Base-by-base conservation (phyloP, 2,329 filamentous ascomycete species). In the Aspergillus sp. region DNA sequence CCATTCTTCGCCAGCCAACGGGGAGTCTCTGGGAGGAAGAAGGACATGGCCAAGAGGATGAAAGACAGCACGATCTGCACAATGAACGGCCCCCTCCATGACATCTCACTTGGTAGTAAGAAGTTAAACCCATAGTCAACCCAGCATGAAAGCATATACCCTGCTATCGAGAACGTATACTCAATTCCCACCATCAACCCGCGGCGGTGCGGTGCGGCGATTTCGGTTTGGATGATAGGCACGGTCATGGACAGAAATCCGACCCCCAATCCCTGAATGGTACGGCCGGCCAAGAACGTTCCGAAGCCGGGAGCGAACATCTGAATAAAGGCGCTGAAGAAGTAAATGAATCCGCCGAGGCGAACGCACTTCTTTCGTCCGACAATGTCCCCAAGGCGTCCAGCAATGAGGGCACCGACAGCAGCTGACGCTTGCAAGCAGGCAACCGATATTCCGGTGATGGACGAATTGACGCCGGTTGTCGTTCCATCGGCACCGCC, bases 1-100 rank as follows among this genome's bases (percentile, higher is more conserved):
- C 74, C 75, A 54, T 76, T 77, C 49, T 70, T 71, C 11, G 75
- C 75, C 5, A 79, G 65, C 75, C 76, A 78, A 41, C 73, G 68
- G 17, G 75, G 74, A 0, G 74, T 76, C 48, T 76, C 2, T 11
- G 75, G 75, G 1, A 75, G 64, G 61, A 73, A 71, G 57, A 74
- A 73, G 0, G 72, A 73, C 71, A 74, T 73, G 48, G 52, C 57
- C 6, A 73, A 57, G n/a, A 74, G 48, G 47, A 73, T 58, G 51
- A 74, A 69, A 1, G 71, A 70, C 6, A 74, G 59, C 1, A 60
- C 51, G 39, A 74, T 72, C 58, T 73, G 71, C 7, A 73, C 65
- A 51, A 72, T 70, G 65, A 71, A 66, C 6, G 64, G 63, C 0
- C 64, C 64, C 12, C 63, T 58, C 72, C 71, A 75, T 4, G 70